These are phyloP conservation scores for Platanthera guangdongensis DNA, from an alignment of 106 monocot genomes.

Conservation along the genomic window DNA sequence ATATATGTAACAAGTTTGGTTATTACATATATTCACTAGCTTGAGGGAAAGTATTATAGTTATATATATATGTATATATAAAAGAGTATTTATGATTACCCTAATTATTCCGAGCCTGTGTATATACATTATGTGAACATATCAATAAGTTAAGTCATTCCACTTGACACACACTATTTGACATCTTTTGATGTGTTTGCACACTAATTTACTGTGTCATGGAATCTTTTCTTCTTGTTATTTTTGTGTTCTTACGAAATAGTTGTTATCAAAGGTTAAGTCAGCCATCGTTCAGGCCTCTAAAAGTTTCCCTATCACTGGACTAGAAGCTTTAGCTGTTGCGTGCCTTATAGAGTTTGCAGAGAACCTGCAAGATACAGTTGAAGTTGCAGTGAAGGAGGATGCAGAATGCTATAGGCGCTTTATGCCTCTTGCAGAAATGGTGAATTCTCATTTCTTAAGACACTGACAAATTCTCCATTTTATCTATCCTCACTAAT, in stretches of 20 bases:
- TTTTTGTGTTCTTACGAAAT: not conserved
- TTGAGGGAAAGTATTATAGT: no score
- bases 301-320: constrained; percentile 42
- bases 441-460: constrained; percentile 26
- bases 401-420: constrained; percentile 39
- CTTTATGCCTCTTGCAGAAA: constrained; percentile 50
- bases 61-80: no score
- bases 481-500: not conserved
- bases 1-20: no score
- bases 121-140: no score
- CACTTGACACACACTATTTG: not conserved
- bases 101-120: no score
- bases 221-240: not conserved
- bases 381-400: constrained; percentile 59
- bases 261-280: constrained; percentile 43
- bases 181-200: not conserved
- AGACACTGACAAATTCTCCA: not conserved
- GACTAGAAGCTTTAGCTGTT: constrained; percentile 62
- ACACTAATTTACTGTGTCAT: not conserved
- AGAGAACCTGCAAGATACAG: constrained; percentile 50
- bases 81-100: no score
- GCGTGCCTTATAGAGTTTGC: constrained; percentile 45
- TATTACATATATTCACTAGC: no score
- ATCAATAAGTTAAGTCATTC: no score
- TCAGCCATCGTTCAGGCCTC: constrained; percentile 53